phyloP scores from a whole-genome alignment of 176 grass and related monocot genomes.

The Triticum monococcum region DNA sequence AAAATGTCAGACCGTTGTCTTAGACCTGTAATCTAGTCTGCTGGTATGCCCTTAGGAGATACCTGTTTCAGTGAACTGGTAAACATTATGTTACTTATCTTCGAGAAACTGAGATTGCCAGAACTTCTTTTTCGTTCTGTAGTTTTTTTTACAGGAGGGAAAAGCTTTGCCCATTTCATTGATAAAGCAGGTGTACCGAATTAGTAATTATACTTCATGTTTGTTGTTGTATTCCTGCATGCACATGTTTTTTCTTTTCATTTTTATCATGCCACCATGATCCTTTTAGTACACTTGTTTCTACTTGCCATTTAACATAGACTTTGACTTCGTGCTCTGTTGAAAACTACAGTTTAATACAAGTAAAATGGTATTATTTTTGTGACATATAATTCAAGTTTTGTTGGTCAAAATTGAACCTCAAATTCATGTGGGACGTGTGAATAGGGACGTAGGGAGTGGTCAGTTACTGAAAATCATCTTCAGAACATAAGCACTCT shows the following conservation, averaged over 20 bases:
- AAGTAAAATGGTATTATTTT: too few relatives aligned
- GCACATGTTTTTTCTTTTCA: background rate
- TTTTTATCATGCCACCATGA: background rate
- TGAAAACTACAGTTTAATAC: too few relatives aligned
- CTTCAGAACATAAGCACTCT: background rate
- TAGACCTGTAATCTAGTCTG: background rate
- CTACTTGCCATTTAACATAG: background rate
- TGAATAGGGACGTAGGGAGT: background rate
- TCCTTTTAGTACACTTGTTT: background rate
- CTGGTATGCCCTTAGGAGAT: slow-evolving; percentile 17
- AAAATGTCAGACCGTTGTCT: background rate
- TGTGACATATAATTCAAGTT: too few relatives aligned
- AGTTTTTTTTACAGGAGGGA: background rate
- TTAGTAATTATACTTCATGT: background rate
- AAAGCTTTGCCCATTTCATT: background rate
- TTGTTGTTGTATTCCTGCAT: background rate
- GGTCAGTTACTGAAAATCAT: background rate
- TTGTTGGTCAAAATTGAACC: too few relatives aligned
- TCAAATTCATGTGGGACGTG: too few relatives aligned
- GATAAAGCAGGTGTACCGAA: background rate
- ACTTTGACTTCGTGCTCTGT: background rate
- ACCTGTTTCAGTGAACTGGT: background rate
- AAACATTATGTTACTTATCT: background rate
- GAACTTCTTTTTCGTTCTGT: background rate
- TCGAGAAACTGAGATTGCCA: background rate